Evolutionary conservation across 176 grass and related monocot genomes (phyloP).

Genomic region (Paspalum vaginatum): DNA sequence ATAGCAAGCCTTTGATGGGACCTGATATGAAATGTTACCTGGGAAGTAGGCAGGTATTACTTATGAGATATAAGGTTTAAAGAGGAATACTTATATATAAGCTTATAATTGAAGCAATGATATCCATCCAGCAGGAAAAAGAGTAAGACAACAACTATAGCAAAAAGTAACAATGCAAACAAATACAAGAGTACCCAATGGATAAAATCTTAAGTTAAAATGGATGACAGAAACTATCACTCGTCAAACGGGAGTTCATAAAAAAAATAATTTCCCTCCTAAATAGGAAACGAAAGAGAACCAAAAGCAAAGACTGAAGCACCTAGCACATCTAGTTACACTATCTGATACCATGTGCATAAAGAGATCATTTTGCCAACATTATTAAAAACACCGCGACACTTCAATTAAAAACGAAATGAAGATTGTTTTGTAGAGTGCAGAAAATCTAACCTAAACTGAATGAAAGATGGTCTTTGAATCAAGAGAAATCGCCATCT

Average conservation of each 20-base stretch:
- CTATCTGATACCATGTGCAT: constrained; percentile 21
- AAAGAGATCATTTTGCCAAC: not conserved
- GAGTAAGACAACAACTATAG: constrained; percentile 8
- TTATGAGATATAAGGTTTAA: constrained; percentile 11
- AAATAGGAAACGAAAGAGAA: constrained; percentile 18
- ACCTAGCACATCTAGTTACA: constrained; percentile 21
- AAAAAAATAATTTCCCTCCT: constrained; percentile 27
- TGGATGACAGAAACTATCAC: not conserved
- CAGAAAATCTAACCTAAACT: constrained; percentile 10
- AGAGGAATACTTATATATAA: constrained; percentile 3
- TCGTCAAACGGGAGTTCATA: constrained; percentile 21
- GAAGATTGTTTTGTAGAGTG: not conserved
- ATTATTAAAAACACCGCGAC: not conserved
- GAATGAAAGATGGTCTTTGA: constrained; percentile 4
- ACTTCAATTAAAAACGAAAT: constrained; percentile 6
- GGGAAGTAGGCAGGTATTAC: constrained; percentile 36
- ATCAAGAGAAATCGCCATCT: constrained; percentile 25
- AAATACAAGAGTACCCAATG: constrained; percentile 17
- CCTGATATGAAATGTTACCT: constrained; percentile 90
- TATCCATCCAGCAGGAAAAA: constrained; percentile 23
- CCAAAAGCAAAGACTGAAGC: constrained; percentile 12
- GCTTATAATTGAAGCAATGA: constrained; percentile 23
- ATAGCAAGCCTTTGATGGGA: constrained; percentile 75
- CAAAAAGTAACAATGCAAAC: constrained; percentile 5
- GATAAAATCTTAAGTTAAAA: constrained; percentile 14